These are phyloP conservation scores for Aristolochia contorta DNA, from an alignment of 164 flowering plant genomes.

Conservation along the genomic window DNA sequence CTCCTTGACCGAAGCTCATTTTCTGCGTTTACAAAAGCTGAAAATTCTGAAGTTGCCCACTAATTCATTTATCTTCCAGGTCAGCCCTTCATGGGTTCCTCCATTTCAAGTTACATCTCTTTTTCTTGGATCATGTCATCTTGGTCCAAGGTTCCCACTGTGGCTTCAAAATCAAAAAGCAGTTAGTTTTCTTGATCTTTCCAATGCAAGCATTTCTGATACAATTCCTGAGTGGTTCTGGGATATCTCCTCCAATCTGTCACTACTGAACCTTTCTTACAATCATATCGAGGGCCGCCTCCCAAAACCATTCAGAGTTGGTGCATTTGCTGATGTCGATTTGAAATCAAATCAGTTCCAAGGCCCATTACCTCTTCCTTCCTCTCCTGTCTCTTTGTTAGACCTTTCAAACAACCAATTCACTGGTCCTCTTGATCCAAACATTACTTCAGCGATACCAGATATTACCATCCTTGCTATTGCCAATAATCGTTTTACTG, in stretches of 20 bases:
- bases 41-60: conserved; percentile 17
- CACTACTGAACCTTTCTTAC: conserved; percentile 25
- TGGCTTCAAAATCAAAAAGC: conserved; percentile 31
- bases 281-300: conserved; percentile 33
- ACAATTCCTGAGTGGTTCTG: conserved; percentile 41
- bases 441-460: conserved; percentile 14
- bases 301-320: conserved; percentile 23
- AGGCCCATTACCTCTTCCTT: conserved; percentile 36
- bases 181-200: conserved; percentile 21
- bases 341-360: conserved; percentile 34
- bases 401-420: conserved; percentile 34
- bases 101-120: conserved; percentile 27
- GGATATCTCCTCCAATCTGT: conserved; percentile 30
- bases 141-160: conserved; percentile 33
- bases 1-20: conserved; percentile 21
- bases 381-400: conserved; percentile 16
- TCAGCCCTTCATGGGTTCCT: conserved; percentile 33
- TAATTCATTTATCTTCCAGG: conserved; percentile 25
- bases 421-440: conserved; percentile 28
- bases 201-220: conserved; percentile 40
- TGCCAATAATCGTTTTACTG: conserved; percentile 26
- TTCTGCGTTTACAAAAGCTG: conserved; percentile 20
- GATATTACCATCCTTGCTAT: conserved; percentile 30
- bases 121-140: conserved; percentile 23
- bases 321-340: conserved; percentile 32